phyloP scores from a whole-genome alignment of 2,329 filamentous ascomycete species.

The Xylaria sp. region DNA sequence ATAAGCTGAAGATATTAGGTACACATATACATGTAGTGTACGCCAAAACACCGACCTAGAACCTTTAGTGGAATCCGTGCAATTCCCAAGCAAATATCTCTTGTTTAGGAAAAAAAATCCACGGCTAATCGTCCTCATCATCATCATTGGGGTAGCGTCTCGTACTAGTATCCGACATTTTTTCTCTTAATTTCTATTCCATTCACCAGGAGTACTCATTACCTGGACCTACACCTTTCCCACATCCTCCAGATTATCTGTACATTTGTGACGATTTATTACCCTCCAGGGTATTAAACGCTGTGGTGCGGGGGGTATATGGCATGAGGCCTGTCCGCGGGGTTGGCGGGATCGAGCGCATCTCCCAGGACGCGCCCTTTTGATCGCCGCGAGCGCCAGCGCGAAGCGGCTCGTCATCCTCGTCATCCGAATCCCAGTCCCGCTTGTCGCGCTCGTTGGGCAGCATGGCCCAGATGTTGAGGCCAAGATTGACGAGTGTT shows the following conservation, averaged over 20 bases:
- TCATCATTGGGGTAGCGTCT: constrained; percentile 16
- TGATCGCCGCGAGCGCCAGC: constrained; percentile 49
- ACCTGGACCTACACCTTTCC: not conserved
- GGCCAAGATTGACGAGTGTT: constrained; percentile 67
- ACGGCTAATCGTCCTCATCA: constrained; percentile 18
- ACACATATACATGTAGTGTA: constrained; percentile 24
- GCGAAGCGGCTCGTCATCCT: constrained; percentile 51
- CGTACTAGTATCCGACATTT: constrained; percentile 27
- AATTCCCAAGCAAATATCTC: constrained; percentile 12
- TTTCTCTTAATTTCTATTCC: constrained; percentile 10
- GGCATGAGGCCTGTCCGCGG: constrained; percentile 54
- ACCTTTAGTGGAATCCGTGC: constrained; percentile 16
- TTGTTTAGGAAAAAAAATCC: not conserved
- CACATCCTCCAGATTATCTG: constrained; percentile 26
- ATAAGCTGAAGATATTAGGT: constrained; percentile 21
- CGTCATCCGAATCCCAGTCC: constrained; percentile 54
- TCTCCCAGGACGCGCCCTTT: constrained; percentile 65
- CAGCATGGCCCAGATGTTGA: constrained; percentile 68
- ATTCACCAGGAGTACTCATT: too few species aligned
- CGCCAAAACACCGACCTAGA: constrained; percentile 33
- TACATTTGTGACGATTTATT: constrained; percentile 63
- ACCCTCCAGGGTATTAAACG: constrained; percentile 72
- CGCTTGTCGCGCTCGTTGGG: constrained; percentile 66
- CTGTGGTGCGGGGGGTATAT: constrained; percentile 74
- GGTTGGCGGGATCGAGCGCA: constrained; percentile 61